Evolutionary conservation across 495 filamentous ascomycete genomes (phyloP), one percentile per base, ranked within the genome.

Genomic region (Penicillium canariense): DNA sequence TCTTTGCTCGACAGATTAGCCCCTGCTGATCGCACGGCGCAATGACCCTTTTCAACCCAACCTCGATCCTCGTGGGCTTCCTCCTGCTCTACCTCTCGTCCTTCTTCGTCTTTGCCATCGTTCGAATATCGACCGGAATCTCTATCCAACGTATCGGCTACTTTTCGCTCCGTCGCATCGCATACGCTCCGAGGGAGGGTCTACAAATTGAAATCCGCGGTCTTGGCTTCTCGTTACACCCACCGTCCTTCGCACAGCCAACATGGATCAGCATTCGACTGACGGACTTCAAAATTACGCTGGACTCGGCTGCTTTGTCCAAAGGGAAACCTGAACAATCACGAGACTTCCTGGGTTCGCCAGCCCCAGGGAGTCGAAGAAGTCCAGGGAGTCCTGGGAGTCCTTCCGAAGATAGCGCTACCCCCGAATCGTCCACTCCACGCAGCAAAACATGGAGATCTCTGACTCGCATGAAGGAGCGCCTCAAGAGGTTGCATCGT

Each of bases 101-200:
- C 53, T 97, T 99, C 66, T 84, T 97, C 50, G 70, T 97, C 50
- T 96, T 99, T 71, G 94, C 95, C 55, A 82, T 97, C 56, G 75
- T 97, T 54, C 90, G 94, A 17, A 90, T 97, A 60, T 70, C 94
- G 50, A 97, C 93, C 50, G 95, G 94, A 49, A 77, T 99, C 35
- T 99, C 94, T 2, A 96, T 99, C 58, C 94, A 99, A 71, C 86
- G 94, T 46, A 78, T 97, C 47, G 94, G 94, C 25, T 96, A 92
- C 60, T 87, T 93, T 55, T 95, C 91, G 25, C 77, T 99, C 46
- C 86, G 91, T 56, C 87, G 92, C 50, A 88, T 97, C 47, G 84
- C 89, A 48, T 97, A 95, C 71, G 86, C 87, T 12, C 90, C 90
- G 18, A 84, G 75, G 68, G 89, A 95, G 78, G 94, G 95, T 49